Evolutionary conservation across 352 stramenopile genomes (phyloP).

Genomic region (Hyaloperonospora arabidopsidis): DNA sequence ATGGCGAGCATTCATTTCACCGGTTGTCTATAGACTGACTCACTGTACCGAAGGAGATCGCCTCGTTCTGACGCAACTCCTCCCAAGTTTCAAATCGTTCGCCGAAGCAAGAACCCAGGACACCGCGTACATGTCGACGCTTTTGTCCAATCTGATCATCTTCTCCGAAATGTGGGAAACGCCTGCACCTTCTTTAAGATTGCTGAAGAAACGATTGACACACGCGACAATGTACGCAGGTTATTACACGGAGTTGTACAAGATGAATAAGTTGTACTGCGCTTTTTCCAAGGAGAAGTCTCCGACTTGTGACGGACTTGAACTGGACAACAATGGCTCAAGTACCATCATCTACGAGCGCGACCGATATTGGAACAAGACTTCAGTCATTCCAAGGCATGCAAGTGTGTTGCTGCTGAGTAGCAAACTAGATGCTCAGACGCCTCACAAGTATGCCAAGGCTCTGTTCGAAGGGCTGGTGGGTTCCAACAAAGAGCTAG

Average conservation of each 20-base stretch:
- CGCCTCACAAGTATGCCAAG: too few relatives aligned
- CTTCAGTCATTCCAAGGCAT: slow-evolving; percentile 24
- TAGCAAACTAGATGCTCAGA: slow-evolving; percentile 13
- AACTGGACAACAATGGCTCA: too few relatives aligned
- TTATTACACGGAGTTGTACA: not conserved
- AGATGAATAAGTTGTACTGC: slow-evolving; percentile 31
- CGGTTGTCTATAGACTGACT: too few relatives aligned
- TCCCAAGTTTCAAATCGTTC: too few relatives aligned
- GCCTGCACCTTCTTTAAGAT: slow-evolving; percentile 8
- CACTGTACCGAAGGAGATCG: too few relatives aligned
- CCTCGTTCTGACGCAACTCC: too few relatives aligned
- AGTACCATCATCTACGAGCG: slow-evolving; percentile 23
- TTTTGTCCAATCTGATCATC: slow-evolving; percentile 39
- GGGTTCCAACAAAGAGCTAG: slow-evolving; percentile 25
- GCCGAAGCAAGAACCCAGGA: too few relatives aligned
- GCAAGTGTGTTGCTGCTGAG: slow-evolving; percentile 36
- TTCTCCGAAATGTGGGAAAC: slow-evolving; percentile 37
- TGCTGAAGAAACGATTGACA: slow-evolving; percentile 1
- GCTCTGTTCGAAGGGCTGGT: not conserved
- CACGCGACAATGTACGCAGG: too few relatives aligned
- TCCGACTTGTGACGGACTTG: too few relatives aligned
- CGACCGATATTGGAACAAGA: slow-evolving; percentile 41
- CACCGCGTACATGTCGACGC: slow-evolving; percentile 6
- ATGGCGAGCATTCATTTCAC: too few relatives aligned
- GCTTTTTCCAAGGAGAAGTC: slow-evolving; percentile 14